Evolutionary conservation across 768 basidiomycete genomes (phyloP).

Genomic region (Calocybe indica): DNA sequence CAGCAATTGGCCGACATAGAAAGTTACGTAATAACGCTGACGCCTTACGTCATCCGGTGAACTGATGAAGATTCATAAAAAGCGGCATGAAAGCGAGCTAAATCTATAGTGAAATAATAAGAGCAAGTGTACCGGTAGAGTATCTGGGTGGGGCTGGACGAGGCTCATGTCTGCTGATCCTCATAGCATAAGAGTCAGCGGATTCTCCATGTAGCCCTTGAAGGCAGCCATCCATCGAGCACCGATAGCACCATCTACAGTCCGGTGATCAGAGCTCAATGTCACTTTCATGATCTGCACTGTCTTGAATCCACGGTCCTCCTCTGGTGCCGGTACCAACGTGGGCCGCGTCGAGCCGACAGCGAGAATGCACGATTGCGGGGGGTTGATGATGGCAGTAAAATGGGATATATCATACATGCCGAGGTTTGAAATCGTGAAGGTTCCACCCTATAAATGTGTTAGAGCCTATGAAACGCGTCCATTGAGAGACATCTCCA

Average conservation of each 20-base stretch:
- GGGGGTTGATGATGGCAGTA: constrained; percentile 98
- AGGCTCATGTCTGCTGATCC: constrained; percentile 3
- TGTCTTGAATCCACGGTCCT: constrained; percentile 93
- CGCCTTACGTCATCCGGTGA: too few species aligned
- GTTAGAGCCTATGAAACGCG: neutral
- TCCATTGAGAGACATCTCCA: constrained; percentile 16
- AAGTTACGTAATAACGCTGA: too few species aligned
- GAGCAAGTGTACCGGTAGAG: constrained; percentile 4
- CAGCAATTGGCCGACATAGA: too few species aligned
- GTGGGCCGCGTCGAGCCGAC: constrained; percentile 85
- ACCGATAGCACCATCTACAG: constrained; percentile 93
- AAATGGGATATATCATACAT: constrained; percentile 96
- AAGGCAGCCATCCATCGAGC: constrained; percentile 91
- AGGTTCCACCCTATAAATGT: constrained; percentile 76
- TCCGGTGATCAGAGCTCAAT: constrained; percentile 90
- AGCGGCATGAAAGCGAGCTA: neutral
- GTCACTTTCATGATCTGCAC: constrained; percentile 93
- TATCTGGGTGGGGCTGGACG: too few species aligned
- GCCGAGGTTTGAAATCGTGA: constrained; percentile 98
- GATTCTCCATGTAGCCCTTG: constrained; percentile 96
- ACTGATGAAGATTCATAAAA: too few species aligned
- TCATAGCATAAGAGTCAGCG: constrained; percentile 94
- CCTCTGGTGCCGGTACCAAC: constrained; percentile 79
- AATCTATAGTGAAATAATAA: constrained; percentile 10
- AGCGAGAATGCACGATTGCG: constrained; percentile 97